These are phyloP conservation scores for Pyricularia pennisetigena DNA, from an alignment of 2,329 filamentous ascomycete species.

Conservation along the genomic window DNA sequence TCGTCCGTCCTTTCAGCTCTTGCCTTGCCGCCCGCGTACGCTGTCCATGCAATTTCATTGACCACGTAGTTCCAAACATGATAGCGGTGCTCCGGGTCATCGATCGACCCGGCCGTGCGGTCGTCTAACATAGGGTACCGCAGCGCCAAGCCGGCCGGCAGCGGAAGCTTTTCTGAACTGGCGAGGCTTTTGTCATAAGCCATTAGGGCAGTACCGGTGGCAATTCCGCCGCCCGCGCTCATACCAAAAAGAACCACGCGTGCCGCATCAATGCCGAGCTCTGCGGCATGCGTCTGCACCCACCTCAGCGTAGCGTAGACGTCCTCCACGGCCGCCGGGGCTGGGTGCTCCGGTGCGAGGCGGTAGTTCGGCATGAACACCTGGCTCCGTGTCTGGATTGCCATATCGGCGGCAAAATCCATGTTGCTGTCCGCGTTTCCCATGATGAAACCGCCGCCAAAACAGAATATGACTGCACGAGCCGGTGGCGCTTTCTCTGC, in stretches of 20 bases:
- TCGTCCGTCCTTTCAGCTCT: background rate
- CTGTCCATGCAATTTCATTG: slow-evolving; percentile 15
- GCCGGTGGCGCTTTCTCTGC: background rate
- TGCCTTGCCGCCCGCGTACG: slow-evolving; percentile 12
- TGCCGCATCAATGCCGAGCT: slow-evolving; percentile 13
- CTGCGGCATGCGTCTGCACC: slow-evolving; percentile 20
- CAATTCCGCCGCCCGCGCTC: slow-evolving; percentile 18
- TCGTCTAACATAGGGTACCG: slow-evolving; percentile 29
- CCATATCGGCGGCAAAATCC: background rate
- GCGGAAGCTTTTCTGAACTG: slow-evolving; percentile 10
- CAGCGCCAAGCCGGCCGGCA: slow-evolving; percentile 21
- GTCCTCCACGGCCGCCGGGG: slow-evolving; percentile 34
- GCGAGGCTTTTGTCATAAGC: slow-evolving; percentile 18
- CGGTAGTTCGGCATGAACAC: slow-evolving; percentile 33
- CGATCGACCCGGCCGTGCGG: slow-evolving; percentile 11
- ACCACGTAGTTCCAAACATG: slow-evolving; percentile 14
- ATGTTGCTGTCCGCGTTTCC: slow-evolving; percentile 10
- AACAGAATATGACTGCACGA: slow-evolving; percentile 13
- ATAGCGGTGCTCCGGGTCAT: slow-evolving; percentile 8
- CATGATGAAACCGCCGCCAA: slow-evolving; percentile 18
- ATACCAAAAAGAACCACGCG: slow-evolving; percentile 16
- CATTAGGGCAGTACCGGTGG: slow-evolving; percentile 27
- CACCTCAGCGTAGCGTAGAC: slow-evolving; percentile 16
- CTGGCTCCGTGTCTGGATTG: slow-evolving; percentile 9
- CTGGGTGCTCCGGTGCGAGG: slow-evolving; percentile 36